Percentiles rank a stretch among this genome's conserved stretches.
Evolutionary conservation across 2,329 filamentous ascomycete species (phyloP).

Genomic region (Rasamsonia emersonii): DNA sequence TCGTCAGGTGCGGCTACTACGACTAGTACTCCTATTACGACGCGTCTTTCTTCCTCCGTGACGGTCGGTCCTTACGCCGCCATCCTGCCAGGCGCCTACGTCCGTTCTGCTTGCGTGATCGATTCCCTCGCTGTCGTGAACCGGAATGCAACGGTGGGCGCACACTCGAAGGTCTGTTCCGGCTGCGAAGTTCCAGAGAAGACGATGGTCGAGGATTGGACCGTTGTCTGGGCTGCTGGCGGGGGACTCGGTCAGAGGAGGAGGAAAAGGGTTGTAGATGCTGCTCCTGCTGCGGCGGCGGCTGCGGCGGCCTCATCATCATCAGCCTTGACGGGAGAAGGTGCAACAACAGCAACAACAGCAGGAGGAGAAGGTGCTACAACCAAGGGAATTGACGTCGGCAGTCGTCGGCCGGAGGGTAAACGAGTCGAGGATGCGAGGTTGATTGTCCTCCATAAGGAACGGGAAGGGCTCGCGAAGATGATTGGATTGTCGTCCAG

Average conservation of each 20-base stretch:
- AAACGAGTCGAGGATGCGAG: conserved; percentile 56
- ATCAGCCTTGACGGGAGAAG: too few relatives aligned
- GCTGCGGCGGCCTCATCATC: too few relatives aligned
- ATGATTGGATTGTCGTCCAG: conserved; percentile 43
- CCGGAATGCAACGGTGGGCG: conserved; percentile 24
- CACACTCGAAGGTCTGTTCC: conserved; percentile 62
- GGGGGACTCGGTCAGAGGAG: conserved; percentile 25
- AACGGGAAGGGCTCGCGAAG: conserved; percentile 58
- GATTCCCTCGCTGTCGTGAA: conserved; percentile 39
- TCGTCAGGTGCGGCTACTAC: conserved; percentile 4
- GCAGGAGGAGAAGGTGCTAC: too few relatives aligned
- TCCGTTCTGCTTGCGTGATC: conserved; percentile 29
- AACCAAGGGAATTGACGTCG: too few relatives aligned
- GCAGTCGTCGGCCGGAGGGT: conserved; percentile 37
- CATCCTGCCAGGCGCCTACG: conserved; percentile 29
- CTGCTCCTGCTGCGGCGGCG: conserved; percentile 5
- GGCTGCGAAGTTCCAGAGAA: conserved; percentile 51
- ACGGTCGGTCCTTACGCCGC: conserved; percentile 29
- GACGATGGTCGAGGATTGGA: conserved; percentile 55
- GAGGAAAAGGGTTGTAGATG: conserved; percentile 15
- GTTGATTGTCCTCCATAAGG: conserved; percentile 55
- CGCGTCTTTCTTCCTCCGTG: conserved; percentile 31
- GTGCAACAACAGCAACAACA: neutral
- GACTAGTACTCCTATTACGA: conserved; percentile 11
- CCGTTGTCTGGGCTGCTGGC: conserved; percentile 61